A percentile compares a stretch with the other conserved stretches of the same genome.
These are phyloP conservation scores for Euphorbia schlechtendalii DNA, from an alignment of 441 rosid species.

Conservation along the genomic window DNA sequence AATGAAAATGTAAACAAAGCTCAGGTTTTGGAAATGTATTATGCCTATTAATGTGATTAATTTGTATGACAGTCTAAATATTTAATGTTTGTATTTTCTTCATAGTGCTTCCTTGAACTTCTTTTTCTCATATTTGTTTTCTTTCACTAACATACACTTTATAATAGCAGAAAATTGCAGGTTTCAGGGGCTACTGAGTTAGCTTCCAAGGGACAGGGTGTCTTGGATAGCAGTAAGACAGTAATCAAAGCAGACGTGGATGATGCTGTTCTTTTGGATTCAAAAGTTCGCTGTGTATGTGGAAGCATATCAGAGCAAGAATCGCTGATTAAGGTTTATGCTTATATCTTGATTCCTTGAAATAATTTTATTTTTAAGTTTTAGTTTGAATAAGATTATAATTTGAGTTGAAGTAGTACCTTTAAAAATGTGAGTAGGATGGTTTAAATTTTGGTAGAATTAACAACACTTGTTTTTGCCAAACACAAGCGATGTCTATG, in stretches of 20 bases:
- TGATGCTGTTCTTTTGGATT: slow-evolving; percentile 41
- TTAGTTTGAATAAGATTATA: not conserved
- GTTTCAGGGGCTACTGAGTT: slow-evolving; percentile 81
- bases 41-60: not conserved
- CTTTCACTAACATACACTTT: slow-evolving; percentile 16
- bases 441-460: not conserved
- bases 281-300: slow-evolving; percentile 89
- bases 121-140: slow-evolving; percentile 2
- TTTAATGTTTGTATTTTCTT: not conserved
- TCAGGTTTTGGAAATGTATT: not conserved
- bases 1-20: not conserved
- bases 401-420: slow-evolving; percentile 1
- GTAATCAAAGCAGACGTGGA: slow-evolving; percentile 65
- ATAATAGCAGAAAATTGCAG: slow-evolving; percentile 74
- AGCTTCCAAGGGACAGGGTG: slow-evolving; percentile 75
- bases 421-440: not conserved
- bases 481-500: not conserved
- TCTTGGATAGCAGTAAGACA: slow-evolving; percentile 54
- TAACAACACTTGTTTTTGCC: not conserved
- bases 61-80: not conserved
- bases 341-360: not conserved
- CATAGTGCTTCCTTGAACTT: slow-evolving; percentile 1
- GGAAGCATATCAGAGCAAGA: slow-evolving; percentile 69
- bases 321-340: slow-evolving; percentile 66
- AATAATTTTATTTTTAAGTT: not conserved